These are phyloP conservation scores for Tuber brumale DNA, from an alignment of 495 filamentous ascomycete genomes.

Conservation along the genomic window DNA sequence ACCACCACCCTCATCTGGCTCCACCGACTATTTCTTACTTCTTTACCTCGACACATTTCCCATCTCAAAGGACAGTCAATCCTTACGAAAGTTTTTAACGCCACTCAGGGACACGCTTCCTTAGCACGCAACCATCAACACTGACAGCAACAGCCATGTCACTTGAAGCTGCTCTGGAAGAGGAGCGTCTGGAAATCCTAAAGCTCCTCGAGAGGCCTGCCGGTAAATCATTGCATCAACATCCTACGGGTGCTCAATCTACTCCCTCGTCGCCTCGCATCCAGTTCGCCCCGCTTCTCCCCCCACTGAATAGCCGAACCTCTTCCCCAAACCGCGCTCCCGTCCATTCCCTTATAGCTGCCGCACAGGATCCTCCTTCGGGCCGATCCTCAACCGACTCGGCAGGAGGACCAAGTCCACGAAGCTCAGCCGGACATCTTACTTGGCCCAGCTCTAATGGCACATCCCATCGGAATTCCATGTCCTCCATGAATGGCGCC, in stretches of 20 bases:
- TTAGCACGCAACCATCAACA: neutral
- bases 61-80: constrained; percentile 5
- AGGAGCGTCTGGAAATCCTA: constrained; percentile 65
- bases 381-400: constrained; percentile 37
- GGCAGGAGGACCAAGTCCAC: constrained; percentile 7
- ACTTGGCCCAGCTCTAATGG: constrained; percentile 28
- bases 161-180: constrained; percentile 63
- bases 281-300: constrained; percentile 29
- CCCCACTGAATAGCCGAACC: constrained; percentile 50
- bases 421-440: constrained; percentile 10
- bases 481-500: constrained; percentile 23
- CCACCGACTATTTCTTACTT: constrained; percentile 12
- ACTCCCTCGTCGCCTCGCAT: constrained; percentile 52
- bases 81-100: constrained; percentile 12
- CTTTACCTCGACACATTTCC: neutral
- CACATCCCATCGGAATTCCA: constrained; percentile 24
- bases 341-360: constrained; percentile 35
- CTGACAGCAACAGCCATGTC: constrained; percentile 46
- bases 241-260: constrained; percentile 48
- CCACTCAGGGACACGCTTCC: neutral
- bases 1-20: constrained; percentile 11
- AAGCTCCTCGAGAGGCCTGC: constrained; percentile 52
- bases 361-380: constrained; percentile 14
- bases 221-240: constrained; percentile 39
- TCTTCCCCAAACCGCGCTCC: constrained; percentile 44